Evolutionary conservation across 371 early-diverging fungal genomes (phyloP), one percentile per base, ranked within the genome.

Genomic region (Actinomortierella wolfii): DNA sequence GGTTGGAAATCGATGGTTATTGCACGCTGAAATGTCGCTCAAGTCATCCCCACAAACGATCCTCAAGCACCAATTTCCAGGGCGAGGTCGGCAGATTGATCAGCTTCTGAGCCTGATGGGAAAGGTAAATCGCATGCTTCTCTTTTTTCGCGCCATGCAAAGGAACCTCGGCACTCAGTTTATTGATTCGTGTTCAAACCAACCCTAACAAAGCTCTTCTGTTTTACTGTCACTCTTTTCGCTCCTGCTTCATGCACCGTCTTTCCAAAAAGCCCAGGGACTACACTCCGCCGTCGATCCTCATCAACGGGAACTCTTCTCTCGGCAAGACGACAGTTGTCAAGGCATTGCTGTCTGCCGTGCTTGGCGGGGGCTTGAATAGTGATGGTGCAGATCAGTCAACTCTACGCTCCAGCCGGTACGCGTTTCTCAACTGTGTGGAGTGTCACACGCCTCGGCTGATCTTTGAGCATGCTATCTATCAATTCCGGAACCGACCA

Each of bases 261-360:
- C 24, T 20, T 17, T 25, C 28, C 14, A 39, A 26, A 41, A 56
- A 81, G 81, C 76, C 82, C 13, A 55, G 49, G 47, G 74, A 80
- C 45, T 60, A 80, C 14, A 76, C 75, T 17, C 74, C 78, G 4
- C 79, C 86, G 0, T 77, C 83, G 25, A 61, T 88, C 34, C 80
- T 89, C 59, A 68, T 91, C 25, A 85, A 83, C 41, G 92, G 92
- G 1, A 87, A 81, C 54, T 81, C 90, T 0, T 86, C 92, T 1
- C 86, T 91, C 2, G 95, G 93, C 46, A 94, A 94, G 62, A 91
- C 91, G 0, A 60, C 83, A 1, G 79, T 92, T 11, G 59, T 89
- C 6, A 79, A 78, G 11, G 68, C 78, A 2, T 56, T 83, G 7
- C 54, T 85, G 9, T 67, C 77, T 17, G 56, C 64, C 9, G 52